A percentile compares a stretch with the other conserved stretches of the same genome.
These are phyloP conservation scores for Myriosclerotinia curreyana DNA, from an alignment of 2,329 filamentous ascomycete genomes.

Conservation along the genomic window DNA sequence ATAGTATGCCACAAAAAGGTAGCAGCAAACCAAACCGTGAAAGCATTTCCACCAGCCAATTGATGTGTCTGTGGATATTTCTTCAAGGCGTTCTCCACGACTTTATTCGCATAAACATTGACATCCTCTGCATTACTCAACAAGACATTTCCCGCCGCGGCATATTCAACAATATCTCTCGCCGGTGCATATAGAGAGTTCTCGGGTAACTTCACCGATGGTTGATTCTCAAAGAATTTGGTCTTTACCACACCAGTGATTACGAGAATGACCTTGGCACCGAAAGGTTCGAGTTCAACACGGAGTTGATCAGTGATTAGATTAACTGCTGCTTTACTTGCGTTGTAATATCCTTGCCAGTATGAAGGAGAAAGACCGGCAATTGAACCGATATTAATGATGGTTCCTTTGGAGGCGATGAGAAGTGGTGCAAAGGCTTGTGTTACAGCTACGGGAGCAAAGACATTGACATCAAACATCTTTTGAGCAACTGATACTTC, in stretches of 20 bases:
- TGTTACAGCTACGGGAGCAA: conserved; percentile 37
- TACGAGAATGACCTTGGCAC: conserved; percentile 29
- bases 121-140: conserved; percentile 20
- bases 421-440: conserved; percentile 37
- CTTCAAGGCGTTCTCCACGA: conserved; percentile 32
- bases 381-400: conserved; percentile 47
- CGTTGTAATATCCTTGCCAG: conserved; percentile 33
- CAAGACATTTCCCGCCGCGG: conserved; percentile 19
- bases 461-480: conserved; percentile 40
- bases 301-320: conserved; percentile 27
- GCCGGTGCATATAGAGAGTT: conserved; percentile 29
- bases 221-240: conserved; percentile 31
- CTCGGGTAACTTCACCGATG: conserved; percentile 23
- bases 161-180: conserved; percentile 27
- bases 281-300: conserved; percentile 30
- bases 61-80: conserved; percentile 28
- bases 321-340: conserved; percentile 30
- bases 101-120: conserved; percentile 27
- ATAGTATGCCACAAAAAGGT: conserved; percentile 26
- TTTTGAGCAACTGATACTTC: conserved; percentile 34
- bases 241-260: conserved; percentile 30
- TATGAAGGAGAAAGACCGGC: conserved; percentile 23
- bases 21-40: conserved; percentile 26
- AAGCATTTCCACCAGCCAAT: conserved; percentile 27
- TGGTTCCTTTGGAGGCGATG: conserved; percentile 40